phyloP scores from a whole-genome alignment of 306 rosid genomes.

The Comarum palustre region DNA sequence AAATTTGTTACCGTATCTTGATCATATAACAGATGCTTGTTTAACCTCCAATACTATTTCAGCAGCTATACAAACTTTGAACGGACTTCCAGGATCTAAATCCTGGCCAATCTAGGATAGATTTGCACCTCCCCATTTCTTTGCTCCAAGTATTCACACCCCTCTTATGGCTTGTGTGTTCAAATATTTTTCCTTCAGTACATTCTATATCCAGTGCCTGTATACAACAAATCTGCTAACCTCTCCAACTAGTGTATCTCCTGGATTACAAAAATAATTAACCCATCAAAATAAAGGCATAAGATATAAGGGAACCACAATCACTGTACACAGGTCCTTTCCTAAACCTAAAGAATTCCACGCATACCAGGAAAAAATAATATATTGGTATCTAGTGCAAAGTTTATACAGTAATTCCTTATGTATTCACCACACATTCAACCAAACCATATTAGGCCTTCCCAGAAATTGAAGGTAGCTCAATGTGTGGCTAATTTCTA shows the following conservation, averaged over 20 bases:
- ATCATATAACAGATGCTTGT: not conserved
- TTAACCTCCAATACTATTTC: not conserved
- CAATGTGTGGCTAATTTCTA: not conserved
- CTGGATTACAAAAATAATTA: conserved; percentile 36
- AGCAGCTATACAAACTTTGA: not conserved
- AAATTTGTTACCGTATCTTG: not conserved
- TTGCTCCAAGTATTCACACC: not conserved
- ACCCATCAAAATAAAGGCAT: conserved; percentile 14
- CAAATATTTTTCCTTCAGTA: conserved; percentile 73
- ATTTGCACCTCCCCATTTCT: not conserved
- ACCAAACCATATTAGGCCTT: not conserved
- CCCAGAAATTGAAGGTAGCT: conserved; percentile 2
- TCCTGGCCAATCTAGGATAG: not conserved
- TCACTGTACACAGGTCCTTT: not conserved
- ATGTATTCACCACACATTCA: not conserved
- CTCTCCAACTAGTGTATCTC: conserved; percentile 91
- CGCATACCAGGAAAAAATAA: not conserved
- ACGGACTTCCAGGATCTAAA: not conserved
- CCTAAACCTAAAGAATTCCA: not conserved
- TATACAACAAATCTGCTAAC: conserved; percentile 83
- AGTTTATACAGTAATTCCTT: not conserved
- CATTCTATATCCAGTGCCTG: conserved; percentile 81
- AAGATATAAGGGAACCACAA: conserved; percentile 5
- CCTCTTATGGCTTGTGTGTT: not conserved
- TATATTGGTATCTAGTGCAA: not conserved